Base-by-base conservation (phyloP, 2,329 filamentous ascomycete species). In the Chaetomiaceae sp. region DNA sequence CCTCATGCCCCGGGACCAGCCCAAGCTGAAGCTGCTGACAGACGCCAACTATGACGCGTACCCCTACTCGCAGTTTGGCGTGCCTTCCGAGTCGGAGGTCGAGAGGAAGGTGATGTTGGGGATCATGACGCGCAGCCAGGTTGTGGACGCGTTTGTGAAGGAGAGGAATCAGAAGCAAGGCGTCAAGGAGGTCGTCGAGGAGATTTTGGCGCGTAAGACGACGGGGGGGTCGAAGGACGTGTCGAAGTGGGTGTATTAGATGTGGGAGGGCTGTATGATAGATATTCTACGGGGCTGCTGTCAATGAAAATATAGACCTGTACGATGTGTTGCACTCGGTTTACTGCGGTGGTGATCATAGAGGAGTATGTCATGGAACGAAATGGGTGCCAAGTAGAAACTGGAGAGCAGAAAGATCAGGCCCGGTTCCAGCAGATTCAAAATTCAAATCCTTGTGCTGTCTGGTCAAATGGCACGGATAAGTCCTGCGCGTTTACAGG, bases 41-140 rank as follows among this genome's bases (percentile, higher is more conserved):
- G 66, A 76, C 48, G 69, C 73, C 11, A 79, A 87, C 61, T 97
- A 86, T 71, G 67, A 65, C 5, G 73, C 85, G 54, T 96, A 96
- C 69, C 92, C 91, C 1, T 81, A 89, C 68, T 69, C 71, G 11
- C 73, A 71, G 62, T 82, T 90, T 27, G 86, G 85, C 5, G 74
- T 96, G 55, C 94, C 92, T 5, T 78, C 75, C 30, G 91, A 97
- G 71, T 61, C 63, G 34, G 79, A 87, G 47, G 73, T 87, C 13
- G 66, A 73, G 65, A 52, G 62, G 9, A 48, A 78, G 36, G 72
- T 85, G 16, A 61, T 59, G 20, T 60, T 66, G 23, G 73, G 68
- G 51, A 61, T 54, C 21, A 68, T 67, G 64, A 75, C 71, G n/a
- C 70, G 73, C 6, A 71, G 77, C 56, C 75, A 87, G 67, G 78